phyloP scores from a whole-genome alignment of 208 protist genomes.

The Acanthamoeba sp. region DNA sequence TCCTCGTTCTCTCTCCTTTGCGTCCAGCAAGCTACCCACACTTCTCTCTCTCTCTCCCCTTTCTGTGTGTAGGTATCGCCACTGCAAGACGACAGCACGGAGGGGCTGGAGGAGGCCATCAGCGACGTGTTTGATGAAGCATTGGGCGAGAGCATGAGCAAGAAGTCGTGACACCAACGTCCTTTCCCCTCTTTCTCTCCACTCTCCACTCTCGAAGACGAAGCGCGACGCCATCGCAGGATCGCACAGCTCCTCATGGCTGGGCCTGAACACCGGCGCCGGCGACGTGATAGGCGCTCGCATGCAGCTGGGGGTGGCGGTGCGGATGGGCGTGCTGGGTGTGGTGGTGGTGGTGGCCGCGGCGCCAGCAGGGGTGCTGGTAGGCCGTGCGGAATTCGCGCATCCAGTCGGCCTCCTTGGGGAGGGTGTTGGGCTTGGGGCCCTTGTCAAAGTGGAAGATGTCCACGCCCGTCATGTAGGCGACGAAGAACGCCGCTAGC shows the following conservation, averaged over 20 bases:
- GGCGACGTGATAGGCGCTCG: too few species aligned
- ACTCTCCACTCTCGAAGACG: too few species aligned
- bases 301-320: neutral
- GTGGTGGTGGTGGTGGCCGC: neutral
- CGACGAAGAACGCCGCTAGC: constrained; percentile 5
- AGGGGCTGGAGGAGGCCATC: constrained; percentile 23
- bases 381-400: constrained; percentile 61
- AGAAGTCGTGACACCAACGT: neutral
- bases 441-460: constrained; percentile 56
- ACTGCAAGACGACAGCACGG: neutral
- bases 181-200: neutral
- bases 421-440: neutral
- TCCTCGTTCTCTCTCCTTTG: neutral
- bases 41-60: neutral
- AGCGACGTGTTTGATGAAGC: neutral
- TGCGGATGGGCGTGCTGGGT: neutral
- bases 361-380: constrained; percentile 39
- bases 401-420: constrained; percentile 22
- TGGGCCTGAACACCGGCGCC: neutral
- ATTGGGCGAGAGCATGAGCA: neutral
- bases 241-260: too few species aligned
- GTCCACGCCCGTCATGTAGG: constrained; percentile 46
- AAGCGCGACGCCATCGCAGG: neutral
- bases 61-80: neutral
- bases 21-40: neutral